Percentiles rank a stretch among this genome's conserved stretches.
phyloP scores from a whole-genome alignment of 148 eudicot species.

The Vaccinium myrtillus region DNA sequence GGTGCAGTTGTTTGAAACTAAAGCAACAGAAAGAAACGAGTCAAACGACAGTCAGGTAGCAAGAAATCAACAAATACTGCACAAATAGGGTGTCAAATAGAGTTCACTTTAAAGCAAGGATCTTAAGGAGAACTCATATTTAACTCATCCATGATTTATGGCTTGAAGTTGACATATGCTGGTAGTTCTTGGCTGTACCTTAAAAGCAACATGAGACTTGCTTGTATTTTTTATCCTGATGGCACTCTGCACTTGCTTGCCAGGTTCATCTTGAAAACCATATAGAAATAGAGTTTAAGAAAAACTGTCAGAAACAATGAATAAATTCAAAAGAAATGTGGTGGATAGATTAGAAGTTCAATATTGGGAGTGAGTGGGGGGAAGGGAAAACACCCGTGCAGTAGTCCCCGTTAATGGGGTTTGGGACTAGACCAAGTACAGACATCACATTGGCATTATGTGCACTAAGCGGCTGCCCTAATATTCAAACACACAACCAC shows the following conservation, averaged over 20 bases:
- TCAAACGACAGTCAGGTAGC: slow-evolving; percentile 11
- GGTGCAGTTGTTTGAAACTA: slow-evolving; percentile 97
- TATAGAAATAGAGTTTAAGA: neutral
- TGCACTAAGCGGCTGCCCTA: neutral
- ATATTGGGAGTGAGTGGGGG: neutral
- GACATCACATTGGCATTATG: neutral
- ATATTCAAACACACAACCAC: neutral
- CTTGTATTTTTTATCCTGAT: slow-evolving; percentile 78
- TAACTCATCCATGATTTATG: neutral
- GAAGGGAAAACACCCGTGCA: neutral
- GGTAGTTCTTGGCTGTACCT: slow-evolving; percentile 38
- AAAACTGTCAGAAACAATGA: neutral
- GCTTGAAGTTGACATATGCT: neutral
- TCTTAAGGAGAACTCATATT: neutral
- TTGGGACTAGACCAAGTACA: neutral
- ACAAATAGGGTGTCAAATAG: too few relatives aligned
- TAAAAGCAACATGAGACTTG: slow-evolving; percentile 85
- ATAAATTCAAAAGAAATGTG: neutral
- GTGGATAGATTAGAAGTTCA: neutral
- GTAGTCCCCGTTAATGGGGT: neutral
- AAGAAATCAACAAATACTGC: neutral
- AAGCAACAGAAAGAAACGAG: slow-evolving; percentile 22
- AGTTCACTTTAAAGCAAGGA: neutral
- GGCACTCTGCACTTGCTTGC: slow-evolving; percentile 88
- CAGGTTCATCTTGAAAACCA: slow-evolving; percentile 64